Conservation (phyloP, 148 eudicot genomes). For the Beta vulgaris region DNA sequence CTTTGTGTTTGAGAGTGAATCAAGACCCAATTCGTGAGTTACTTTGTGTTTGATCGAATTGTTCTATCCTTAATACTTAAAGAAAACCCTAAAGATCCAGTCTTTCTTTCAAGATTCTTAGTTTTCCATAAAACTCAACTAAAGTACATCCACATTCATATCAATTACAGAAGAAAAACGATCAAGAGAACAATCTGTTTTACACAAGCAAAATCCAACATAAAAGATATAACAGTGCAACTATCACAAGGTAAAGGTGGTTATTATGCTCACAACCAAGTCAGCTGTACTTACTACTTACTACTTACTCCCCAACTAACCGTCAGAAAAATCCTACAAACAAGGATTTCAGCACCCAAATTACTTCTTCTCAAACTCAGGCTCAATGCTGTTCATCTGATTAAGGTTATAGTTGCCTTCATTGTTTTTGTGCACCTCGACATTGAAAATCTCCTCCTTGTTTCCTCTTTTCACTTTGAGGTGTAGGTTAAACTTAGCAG, state of each 20-base stretch:
- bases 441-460: constrained; percentile 79
- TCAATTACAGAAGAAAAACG: not conserved
- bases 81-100: no score
- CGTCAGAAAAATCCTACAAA: not conserved
- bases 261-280: constrained; percentile 1
- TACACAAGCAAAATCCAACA: not conserved
- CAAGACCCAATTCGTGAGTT: no score
- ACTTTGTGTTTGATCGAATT: no score
- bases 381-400: constrained; percentile 43
- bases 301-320: not conserved
- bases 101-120: no score
- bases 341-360: not conserved
- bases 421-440: constrained; percentile 72
- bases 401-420: constrained; percentile 71
- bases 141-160: no score
- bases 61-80: no score
- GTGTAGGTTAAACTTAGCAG: constrained; percentile 60
- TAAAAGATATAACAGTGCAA: not conserved
- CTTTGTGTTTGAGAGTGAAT: no score
- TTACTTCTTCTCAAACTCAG: constrained; percentile 21
- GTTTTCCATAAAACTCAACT: no score
- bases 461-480: constrained; percentile 78
- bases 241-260: not conserved
- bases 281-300: constrained; percentile 11
- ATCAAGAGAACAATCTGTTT: not conserved